Evolutionary conservation across 495 filamentous ascomycete genomes (phyloP).

Genomic region (Daldinia concentrica): DNA sequence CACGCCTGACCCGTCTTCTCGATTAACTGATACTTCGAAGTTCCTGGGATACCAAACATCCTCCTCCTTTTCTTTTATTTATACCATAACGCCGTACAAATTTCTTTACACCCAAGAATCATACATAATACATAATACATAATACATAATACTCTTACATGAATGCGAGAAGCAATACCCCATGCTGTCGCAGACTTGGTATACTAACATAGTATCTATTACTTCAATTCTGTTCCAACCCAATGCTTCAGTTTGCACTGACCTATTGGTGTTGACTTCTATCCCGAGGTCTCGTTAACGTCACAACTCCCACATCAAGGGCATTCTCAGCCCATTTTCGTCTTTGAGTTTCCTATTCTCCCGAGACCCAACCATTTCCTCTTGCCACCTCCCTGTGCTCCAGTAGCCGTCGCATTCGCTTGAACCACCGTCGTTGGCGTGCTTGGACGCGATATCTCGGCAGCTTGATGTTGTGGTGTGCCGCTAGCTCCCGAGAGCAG

Average conservation of each 20-base stretch:
- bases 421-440: conserved; percentile 26
- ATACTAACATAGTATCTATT: neutral
- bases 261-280: neutral
- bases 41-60: neutral
- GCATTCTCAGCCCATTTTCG: conserved; percentile 39
- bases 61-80: neutral
- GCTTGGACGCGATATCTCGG: conserved; percentile 11
- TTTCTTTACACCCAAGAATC: neutral
- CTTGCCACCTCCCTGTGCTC: conserved; percentile 34
- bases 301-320: neutral
- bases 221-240: neutral
- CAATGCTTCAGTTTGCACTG: conserved; percentile 5
- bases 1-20: neutral
- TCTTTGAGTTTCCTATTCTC: conserved; percentile 49
- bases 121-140: conserved; percentile 1
- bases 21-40: neutral
- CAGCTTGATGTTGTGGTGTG: conserved; percentile 10
- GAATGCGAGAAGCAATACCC: neutral
- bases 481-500: conserved; percentile 38
- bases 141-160: conserved; percentile 2
- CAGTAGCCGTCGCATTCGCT: conserved; percentile 12
- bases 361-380: conserved; percentile 54
- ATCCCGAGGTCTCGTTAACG: neutral
- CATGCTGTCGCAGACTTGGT: neutral
- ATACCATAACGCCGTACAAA: neutral